Evolutionary conservation across 768 basidiomycete genomes (phyloP).

Genomic region (Pleurotus tuoliensis): DNA sequence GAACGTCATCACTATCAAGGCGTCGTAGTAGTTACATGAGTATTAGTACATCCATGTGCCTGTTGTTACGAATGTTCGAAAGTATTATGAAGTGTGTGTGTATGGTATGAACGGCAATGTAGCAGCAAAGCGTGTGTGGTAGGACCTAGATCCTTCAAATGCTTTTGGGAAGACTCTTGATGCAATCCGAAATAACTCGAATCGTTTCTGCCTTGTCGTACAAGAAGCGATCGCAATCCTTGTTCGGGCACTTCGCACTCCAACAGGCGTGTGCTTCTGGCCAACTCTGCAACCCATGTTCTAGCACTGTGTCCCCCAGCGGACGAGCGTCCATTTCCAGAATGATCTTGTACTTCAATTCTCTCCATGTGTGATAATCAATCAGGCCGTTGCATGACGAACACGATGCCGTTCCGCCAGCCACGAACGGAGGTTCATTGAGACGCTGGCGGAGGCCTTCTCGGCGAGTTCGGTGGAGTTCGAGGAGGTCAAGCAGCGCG

Average conservation of each 20-base stretch:
- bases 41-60: no score
- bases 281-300: constrained; percentile 49
- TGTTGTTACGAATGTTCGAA: no score
- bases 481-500: constrained; percentile 51
- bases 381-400: constrained; percentile 43
- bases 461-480: constrained; percentile 50
- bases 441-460: constrained; percentile 46
- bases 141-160: constrained; percentile 12
- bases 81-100: no score
- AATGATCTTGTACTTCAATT: constrained; percentile 54
- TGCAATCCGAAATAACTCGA: constrained; percentile 48
- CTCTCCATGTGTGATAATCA: constrained; percentile 62
- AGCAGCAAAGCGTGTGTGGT: no score
- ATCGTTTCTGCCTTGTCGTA: constrained; percentile 56
- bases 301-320: constrained; percentile 52
- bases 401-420: constrained; percentile 41
- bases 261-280: constrained; percentile 58
- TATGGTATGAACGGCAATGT: no score
- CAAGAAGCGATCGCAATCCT: constrained; percentile 41
- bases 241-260: constrained; percentile 48
- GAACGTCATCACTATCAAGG: constrained; percentile 34
- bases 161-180: constrained; percentile 42
- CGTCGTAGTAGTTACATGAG: constrained; percentile 11
- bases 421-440: constrained; percentile 57
- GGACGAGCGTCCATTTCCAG: constrained; percentile 58